Evolutionary conservation across 2,329 filamentous ascomycete genomes (phyloP).

Genomic region (Phaeomoniella chlamydospora): DNA sequence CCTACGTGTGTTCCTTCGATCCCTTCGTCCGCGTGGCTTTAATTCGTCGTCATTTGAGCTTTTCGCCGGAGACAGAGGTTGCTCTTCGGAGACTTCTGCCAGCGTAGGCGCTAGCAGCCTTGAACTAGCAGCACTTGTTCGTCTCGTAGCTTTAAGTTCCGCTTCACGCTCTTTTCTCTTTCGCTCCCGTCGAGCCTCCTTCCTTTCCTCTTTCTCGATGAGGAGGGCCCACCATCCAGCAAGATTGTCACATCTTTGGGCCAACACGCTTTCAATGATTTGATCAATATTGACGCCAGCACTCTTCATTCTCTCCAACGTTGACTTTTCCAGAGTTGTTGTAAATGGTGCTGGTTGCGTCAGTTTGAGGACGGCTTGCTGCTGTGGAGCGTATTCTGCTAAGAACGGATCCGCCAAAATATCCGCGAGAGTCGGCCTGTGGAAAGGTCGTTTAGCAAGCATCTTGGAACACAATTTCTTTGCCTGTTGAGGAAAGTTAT

Average conservation of each 20-base stretch:
- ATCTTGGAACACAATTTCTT: constrained; percentile 61
- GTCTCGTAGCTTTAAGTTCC: constrained; percentile 63
- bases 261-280: constrained; percentile 84
- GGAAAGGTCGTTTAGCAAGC: constrained; percentile 78
- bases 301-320: constrained; percentile 79
- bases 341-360: constrained; percentile 71
- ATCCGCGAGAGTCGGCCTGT: constrained; percentile 69
- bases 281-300: constrained; percentile 89
- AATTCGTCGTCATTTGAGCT: constrained; percentile 38
- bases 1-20: constrained; percentile 49
- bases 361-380: constrained; percentile 77
- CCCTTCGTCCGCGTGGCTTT: constrained; percentile 59
- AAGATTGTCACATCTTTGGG: constrained; percentile 76
- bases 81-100: constrained; percentile 67
- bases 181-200: constrained; percentile 62
- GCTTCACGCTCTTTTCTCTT: constrained; percentile 75
- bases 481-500: constrained; percentile 64
- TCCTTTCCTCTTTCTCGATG: constrained; percentile 86
- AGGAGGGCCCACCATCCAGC: constrained; percentile 94
- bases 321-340: constrained; percentile 77
- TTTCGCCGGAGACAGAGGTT: constrained; percentile 34
- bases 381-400: constrained; percentile 69
- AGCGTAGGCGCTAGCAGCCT: constrained; percentile 66
- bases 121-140: constrained; percentile 80
- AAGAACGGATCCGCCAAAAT: constrained; percentile 82